phyloP scores from a whole-genome alignment of 106 monocot species.

The Xerophyta viscosa region DNA sequence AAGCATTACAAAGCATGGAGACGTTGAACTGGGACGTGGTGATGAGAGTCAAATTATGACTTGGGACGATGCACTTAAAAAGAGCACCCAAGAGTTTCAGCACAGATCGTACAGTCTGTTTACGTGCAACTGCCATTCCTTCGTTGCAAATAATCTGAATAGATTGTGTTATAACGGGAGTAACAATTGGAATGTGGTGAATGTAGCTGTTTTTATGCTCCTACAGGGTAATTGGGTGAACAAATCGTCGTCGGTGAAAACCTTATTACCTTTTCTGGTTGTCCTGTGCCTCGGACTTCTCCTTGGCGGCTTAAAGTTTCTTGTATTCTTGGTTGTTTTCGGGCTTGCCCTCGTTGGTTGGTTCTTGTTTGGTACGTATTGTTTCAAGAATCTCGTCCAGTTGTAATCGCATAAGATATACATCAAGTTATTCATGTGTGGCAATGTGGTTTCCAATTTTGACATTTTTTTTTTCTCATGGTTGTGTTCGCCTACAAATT shows the following conservation, averaged over 20 bases:
- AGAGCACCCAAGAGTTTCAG: slow-evolving; percentile 78
- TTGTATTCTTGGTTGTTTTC: slow-evolving; percentile 31
- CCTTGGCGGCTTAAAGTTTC: slow-evolving; percentile 43
- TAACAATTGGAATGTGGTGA: slow-evolving; percentile 79
- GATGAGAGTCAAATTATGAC: slow-evolving; percentile 13
- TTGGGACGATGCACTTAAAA: slow-evolving; percentile 77
- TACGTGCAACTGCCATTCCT: slow-evolving; percentile 96
- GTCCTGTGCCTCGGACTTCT: slow-evolving; percentile 41
- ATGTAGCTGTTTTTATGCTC: slow-evolving; percentile 53
- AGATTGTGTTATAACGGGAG: slow-evolving; percentile 42
- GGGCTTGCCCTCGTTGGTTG: slow-evolving; percentile 45
- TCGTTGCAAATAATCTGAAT: slow-evolving; percentile 77
- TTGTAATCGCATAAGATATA: slow-evolving; percentile 32
- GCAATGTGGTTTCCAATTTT: too few species aligned
- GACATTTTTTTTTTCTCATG: too few species aligned
- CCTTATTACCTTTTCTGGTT: slow-evolving; percentile 44
- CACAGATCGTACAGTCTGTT: slow-evolving; percentile 72
- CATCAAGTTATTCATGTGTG: too few species aligned
- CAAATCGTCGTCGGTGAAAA: slow-evolving; percentile 38
- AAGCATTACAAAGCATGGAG: slow-evolving; percentile 5
- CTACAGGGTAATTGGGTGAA: slow-evolving; percentile 60
- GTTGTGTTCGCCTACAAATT: too few species aligned
- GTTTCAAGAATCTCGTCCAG: slow-evolving; percentile 54
- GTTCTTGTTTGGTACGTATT: slow-evolving; percentile 81
- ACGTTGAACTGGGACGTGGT: slow-evolving; percentile 11